Percentiles rank a stretch among this genome's conserved stretches.
Conservation (phyloP, 257 asterid species). For the Thymus mandschuricus region DNA sequence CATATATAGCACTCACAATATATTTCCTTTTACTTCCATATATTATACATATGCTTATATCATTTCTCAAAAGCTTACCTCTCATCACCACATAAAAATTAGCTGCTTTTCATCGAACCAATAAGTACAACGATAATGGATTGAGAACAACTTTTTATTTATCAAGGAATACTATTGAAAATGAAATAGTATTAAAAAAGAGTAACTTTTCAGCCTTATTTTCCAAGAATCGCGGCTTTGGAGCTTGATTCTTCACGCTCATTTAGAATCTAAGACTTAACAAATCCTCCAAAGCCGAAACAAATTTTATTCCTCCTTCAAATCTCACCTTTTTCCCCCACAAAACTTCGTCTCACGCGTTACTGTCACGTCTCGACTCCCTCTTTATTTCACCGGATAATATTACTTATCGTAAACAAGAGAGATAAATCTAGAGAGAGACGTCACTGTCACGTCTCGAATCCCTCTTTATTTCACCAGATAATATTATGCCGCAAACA, state of each 20-base stretch:
- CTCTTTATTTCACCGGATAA: conserved; percentile 1
- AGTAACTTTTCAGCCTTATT: conserved; percentile 30
- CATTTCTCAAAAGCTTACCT: too few species aligned
- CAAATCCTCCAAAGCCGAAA: conserved; percentile 32
- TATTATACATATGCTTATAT: too few species aligned
- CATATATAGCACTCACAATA: too few species aligned
- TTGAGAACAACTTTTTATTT: conserved; percentile 25
- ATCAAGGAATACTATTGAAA: neutral
- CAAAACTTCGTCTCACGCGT: neutral
- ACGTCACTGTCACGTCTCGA: conserved; percentile 5
- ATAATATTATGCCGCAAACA: conserved; percentile 19
- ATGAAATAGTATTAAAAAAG: too few species aligned
- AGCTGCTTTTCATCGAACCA: neutral
- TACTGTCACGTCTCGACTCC: neutral
- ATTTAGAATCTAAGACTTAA: conserved; percentile 37
- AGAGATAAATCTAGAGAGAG: too few species aligned
- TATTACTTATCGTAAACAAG: conserved; percentile 10
- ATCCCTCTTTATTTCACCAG: neutral
- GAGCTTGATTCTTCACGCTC: conserved; percentile 36
- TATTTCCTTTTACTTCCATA: too few species aligned
- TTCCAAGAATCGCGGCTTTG: conserved; percentile 51
- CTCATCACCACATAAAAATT: too few species aligned
- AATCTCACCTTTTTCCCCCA: conserved; percentile 23
- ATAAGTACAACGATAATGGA: conserved; percentile 16
- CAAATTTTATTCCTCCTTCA: conserved; percentile 37